These are phyloP conservation scores for Aspergillus ruber DNA, from an alignment of 2,329 filamentous ascomycete genomes.

Conservation along the genomic window DNA sequence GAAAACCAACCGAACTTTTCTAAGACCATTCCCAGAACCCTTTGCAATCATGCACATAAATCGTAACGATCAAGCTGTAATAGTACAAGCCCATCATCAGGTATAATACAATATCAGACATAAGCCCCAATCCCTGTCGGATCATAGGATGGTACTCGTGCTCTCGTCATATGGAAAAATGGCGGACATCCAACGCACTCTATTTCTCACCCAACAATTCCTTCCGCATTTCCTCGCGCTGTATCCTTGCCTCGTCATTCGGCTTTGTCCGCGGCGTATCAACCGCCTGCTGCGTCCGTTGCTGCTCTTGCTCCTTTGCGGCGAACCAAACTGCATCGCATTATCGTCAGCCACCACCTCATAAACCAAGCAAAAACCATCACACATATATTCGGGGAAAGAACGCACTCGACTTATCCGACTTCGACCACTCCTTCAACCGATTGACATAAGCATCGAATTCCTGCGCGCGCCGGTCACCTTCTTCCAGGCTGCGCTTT, in stretches of 20 bases:
- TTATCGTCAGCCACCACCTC: constrained; percentile 3
- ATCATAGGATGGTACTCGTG: no score
- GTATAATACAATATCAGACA: no score
- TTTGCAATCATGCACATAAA: no score
- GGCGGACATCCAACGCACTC: neutral
- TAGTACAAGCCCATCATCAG: no score
- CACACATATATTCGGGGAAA: no score
- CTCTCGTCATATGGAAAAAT: neutral
- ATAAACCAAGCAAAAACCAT: neutral
- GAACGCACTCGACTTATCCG: constrained; percentile 73
- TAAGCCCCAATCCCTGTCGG: no score
- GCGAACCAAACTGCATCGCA: constrained; percentile 33
- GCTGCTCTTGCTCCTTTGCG: constrained; percentile 30
- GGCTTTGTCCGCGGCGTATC: constrained; percentile 18
- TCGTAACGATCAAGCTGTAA: no score
- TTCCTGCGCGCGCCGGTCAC: constrained; percentile 69
- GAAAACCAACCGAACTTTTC: no score
- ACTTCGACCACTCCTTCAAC: constrained; percentile 84
- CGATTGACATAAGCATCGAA: constrained; percentile 81
- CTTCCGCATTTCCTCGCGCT: constrained; percentile 35
- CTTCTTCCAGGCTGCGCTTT: constrained; percentile 73
- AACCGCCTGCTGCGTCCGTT: constrained; percentile 11
- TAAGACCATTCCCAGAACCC: no score
- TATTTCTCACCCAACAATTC: constrained; percentile 32
- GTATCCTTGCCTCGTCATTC: constrained; percentile 27